These are phyloP conservation scores for Arthroderma sp. DNA, from an alignment of 2,329 filamentous ascomycete species.

Conservation along the genomic window DNA sequence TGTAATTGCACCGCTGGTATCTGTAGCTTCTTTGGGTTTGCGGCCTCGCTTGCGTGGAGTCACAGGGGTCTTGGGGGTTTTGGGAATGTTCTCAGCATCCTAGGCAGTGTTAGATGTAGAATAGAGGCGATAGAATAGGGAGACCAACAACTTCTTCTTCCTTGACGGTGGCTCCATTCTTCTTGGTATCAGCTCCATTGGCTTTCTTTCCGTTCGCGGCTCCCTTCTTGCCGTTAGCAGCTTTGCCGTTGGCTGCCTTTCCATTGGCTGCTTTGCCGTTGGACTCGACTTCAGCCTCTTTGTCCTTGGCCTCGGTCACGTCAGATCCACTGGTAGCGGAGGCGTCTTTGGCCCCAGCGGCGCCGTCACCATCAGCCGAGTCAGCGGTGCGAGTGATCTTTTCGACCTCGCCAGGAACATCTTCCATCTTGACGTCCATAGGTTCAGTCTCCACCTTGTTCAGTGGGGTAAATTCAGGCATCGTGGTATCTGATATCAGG, in stretches of 20 bases:
- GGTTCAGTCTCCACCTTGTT: slow-evolving; percentile 10
- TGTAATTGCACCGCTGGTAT: background rate
- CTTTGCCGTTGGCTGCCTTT: background rate
- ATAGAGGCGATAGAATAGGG: background rate
- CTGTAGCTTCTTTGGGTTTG: slow-evolving; percentile 5
- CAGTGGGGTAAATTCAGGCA: slow-evolving; percentile 10
- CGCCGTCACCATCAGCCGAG: background rate
- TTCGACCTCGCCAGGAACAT: background rate
- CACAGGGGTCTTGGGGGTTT: slow-evolving; percentile 14
- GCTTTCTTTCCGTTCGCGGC: background rate
- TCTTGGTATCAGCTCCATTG: background rate
- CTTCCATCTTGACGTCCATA: slow-evolving; percentile 3
- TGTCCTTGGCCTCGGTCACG: background rate
- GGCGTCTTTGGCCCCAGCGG: background rate
- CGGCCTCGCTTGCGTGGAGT: slow-evolving; percentile 1
- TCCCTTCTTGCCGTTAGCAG: background rate
- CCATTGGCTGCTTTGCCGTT: background rate
- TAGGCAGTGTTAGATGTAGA: background rate
- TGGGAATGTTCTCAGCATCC: background rate
- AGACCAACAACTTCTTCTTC: background rate
- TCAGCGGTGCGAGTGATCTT: background rate
- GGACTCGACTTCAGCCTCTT: background rate
- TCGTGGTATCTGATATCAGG: background rate
- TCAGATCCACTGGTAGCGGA: background rate
- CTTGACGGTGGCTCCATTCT: background rate